phyloP scores from a whole-genome alignment of 345 rosid genomes.

The Mercurialis annua region DNA sequence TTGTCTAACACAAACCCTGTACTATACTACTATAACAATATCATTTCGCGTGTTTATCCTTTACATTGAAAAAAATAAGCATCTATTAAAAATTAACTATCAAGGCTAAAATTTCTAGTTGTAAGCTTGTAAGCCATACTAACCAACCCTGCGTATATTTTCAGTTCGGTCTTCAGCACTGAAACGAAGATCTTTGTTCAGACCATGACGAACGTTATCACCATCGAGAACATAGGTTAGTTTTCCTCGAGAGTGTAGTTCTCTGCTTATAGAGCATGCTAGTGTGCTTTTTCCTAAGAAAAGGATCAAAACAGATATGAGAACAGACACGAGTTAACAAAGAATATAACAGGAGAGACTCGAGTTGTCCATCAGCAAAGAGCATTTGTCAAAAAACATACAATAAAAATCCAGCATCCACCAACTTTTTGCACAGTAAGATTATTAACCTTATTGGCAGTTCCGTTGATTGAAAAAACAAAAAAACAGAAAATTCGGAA shows the following conservation, averaged over 20 bases:
- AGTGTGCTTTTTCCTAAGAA: constrained; percentile 85
- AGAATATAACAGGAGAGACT: neutral
- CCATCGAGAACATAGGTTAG: constrained; percentile 86
- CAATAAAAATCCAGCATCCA: neutral
- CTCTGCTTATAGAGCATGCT: constrained; percentile 76
- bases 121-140: constrained; percentile 23
- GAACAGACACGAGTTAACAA: neutral
- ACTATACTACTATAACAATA: neutral
- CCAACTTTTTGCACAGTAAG: too few species aligned
- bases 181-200: constrained; percentile 81
- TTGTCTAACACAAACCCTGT: neutral
- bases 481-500: neutral
- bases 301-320: neutral
- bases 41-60: neutral
- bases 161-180: constrained; percentile 83
- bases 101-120: neutral
- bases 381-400: neutral
- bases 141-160: constrained; percentile 91
- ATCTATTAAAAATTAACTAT: neutral
- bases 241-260: constrained; percentile 59
- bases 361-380: neutral
- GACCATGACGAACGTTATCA: constrained; percentile 85
- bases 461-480: too few species aligned
- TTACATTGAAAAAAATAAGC: neutral
- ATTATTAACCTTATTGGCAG: too few species aligned